Evolutionary conservation across 306 rosid genomes (phyloP).

Genomic region (Malus sieversii): DNA sequence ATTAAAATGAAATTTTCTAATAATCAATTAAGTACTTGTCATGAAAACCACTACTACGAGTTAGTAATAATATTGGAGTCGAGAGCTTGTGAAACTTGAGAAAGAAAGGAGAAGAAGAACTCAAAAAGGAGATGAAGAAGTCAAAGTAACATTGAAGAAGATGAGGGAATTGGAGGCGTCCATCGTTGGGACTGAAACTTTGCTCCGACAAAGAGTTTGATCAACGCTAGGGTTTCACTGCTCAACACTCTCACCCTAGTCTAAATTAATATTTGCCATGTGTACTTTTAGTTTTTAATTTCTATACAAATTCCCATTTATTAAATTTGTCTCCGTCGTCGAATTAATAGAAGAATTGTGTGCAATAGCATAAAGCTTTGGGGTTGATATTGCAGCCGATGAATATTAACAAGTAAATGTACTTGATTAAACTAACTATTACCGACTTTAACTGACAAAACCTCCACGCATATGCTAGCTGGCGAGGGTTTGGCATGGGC

Average conservation of each 20-base stretch:
- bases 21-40: constrained; percentile 9
- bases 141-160: constrained; percentile 41
- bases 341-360: neutral
- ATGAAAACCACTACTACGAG: neutral
- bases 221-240: constrained; percentile 55
- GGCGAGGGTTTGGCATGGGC: neutral
- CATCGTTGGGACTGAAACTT: constrained; percentile 35
- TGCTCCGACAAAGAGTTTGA: constrained; percentile 48
- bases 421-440: neutral
- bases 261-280: neutral
- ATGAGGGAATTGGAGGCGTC: constrained; percentile 56
- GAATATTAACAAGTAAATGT: no score
- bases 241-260: constrained; percentile 46
- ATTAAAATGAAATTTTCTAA: no score
- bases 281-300: neutral
- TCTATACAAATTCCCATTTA: neutral
- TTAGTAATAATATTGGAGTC: neutral
- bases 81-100: constrained; percentile 30
- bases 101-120: constrained; percentile 54
- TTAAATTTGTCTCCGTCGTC: neutral
- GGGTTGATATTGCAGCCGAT: no score
- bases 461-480: neutral
- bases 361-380: neutral
- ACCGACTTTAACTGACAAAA: neutral
- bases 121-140: constrained; percentile 50